Conservation (phyloP, 768 basidiomycete genomes). For the Lentinus tigrinus region DNA sequence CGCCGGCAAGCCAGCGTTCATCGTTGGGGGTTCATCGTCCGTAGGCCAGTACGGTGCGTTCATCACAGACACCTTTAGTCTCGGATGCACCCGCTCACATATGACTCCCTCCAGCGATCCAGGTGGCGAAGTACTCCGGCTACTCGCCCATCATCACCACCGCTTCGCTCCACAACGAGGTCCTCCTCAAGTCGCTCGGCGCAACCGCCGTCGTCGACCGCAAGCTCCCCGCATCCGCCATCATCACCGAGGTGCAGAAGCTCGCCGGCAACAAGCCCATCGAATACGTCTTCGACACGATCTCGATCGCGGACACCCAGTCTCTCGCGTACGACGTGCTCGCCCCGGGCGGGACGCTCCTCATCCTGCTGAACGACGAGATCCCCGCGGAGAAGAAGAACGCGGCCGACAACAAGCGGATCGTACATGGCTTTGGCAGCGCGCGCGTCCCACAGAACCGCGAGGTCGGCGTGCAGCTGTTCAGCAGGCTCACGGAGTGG, state of each 20-base stretch:
- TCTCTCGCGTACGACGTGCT: slow-evolving; percentile 36
- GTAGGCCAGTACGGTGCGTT: slow-evolving; percentile 22
- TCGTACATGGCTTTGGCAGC: slow-evolving; percentile 5
- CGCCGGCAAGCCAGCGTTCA: slow-evolving; percentile 17
- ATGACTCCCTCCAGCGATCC: slow-evolving; percentile 16
- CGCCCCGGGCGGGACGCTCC: slow-evolving; percentile 36
- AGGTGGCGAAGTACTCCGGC: slow-evolving; percentile 22
- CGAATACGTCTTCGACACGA: slow-evolving; percentile 30
- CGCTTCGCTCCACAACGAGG: slow-evolving; percentile 21
- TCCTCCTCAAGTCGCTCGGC: slow-evolving; percentile 21
- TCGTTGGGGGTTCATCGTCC: slow-evolving; percentile 22
- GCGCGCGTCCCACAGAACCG: slow-evolving; percentile 2
- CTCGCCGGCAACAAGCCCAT: slow-evolving; percentile 3
- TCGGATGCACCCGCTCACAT: not conserved
- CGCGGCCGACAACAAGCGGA: not conserved
- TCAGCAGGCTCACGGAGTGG: slow-evolving; percentile 14
- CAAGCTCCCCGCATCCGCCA: not conserved
- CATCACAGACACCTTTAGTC: not conserved
- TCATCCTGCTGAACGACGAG: slow-evolving; percentile 18
- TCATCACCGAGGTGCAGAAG: slow-evolving; percentile 3
- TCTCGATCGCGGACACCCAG: slow-evolving; percentile 39
- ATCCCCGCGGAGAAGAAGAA: not conserved
- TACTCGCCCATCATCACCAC: slow-evolving; percentile 27
- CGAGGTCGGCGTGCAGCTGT: slow-evolving; percentile 6
- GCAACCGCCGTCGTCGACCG: slow-evolving; percentile 28